phyloP scores from a whole-genome alignment of 257 asterid genomes.

The Linderniella brevidens region DNA sequence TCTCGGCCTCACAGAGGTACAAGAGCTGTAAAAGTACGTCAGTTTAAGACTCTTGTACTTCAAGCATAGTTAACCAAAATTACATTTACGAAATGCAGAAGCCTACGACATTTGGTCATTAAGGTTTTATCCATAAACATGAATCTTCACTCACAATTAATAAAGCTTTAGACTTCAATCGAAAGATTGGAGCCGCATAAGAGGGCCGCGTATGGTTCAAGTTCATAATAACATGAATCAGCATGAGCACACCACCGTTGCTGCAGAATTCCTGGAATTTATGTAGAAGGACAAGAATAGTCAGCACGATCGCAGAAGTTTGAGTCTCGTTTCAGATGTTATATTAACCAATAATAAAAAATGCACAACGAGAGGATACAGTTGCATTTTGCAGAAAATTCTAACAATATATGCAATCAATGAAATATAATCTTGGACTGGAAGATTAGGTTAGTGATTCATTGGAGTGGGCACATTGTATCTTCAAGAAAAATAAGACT shows the following conservation, averaged over 20 bases:
- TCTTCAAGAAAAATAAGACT: too few relatives aligned
- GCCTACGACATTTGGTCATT: constrained; percentile 4
- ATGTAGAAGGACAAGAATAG: constrained; percentile 10
- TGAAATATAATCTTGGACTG: too few relatives aligned
- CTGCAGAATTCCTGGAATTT: constrained; percentile 68
- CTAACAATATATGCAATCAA: too few relatives aligned
- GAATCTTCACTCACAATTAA: constrained; percentile 56
- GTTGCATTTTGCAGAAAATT: too few relatives aligned
- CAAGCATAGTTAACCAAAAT: too few relatives aligned
- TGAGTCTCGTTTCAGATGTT: too few relatives aligned
- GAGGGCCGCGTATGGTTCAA: constrained; percentile 27
- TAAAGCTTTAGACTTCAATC: constrained; percentile 74
- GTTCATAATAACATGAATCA: constrained; percentile 59
- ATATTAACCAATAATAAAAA: neutral
- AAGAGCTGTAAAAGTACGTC: constrained; percentile 41
- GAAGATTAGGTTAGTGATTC: too few relatives aligned
- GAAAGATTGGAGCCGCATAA: constrained; percentile 46
- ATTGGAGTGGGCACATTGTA: too few relatives aligned
- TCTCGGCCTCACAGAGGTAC: constrained; percentile 90
- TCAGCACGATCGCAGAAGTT: constrained; percentile 8
- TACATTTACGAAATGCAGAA: constrained; percentile 5
- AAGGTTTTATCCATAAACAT: neutral
- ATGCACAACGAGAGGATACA: neutral
- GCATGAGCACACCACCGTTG: constrained; percentile 74
- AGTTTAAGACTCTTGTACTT: too few relatives aligned